Evolutionary conservation across 1,284 basidiomycete species (phyloP), one percentile per base, ranked within the genome.

Genomic region (Cutaneotrichosporon cyanovorans): DNA sequence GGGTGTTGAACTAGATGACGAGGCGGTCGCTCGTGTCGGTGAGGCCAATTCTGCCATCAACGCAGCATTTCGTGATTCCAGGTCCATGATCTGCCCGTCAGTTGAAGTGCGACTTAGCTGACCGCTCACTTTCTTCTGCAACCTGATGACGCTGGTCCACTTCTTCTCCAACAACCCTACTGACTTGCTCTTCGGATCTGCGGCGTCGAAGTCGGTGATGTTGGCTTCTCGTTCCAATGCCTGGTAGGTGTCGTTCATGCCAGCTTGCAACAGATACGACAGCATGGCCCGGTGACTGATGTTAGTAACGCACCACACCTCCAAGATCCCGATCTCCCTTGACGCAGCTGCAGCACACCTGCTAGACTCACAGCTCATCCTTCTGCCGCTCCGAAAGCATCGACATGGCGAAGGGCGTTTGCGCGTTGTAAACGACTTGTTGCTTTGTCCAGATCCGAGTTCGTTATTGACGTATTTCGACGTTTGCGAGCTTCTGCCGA

Each of bases 151-250:
- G 62, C 84, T 85, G 21, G 87, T 91, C 89, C 89, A 93, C 69
- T 93, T 93, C 80, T 91, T 92, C 74, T 89, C 89, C 51, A 93
- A 73, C 49, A 93, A 73, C 0, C 87, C 88, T 2, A 82, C 80
- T 63, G 82, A 86, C 62, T 85, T 85, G 40, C 84, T 81, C 62
- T 85, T 87, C 15, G 87, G 80, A 74, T 91, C 70, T 40, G 66
- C 85, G 16, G 82, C 82, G 9, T 78, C 76, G 65, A 88, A 88
- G 48, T 83, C 82, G 32, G 76, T 62, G 62, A 77, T 71, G 21
- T 59, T 62, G 11, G 73, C 62, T 56, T 88, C 85, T 21, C 70
- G 60, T 60, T 79, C 79, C 44, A 89, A 73, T 2, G 82, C 79
- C 14, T 80, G 76, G 59, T 78, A 85, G 2, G 85, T 77, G 22